Conservation (phyloP, 2,329 filamentous ascomycete genomes). For the Colletotrichum karsti region DNA sequence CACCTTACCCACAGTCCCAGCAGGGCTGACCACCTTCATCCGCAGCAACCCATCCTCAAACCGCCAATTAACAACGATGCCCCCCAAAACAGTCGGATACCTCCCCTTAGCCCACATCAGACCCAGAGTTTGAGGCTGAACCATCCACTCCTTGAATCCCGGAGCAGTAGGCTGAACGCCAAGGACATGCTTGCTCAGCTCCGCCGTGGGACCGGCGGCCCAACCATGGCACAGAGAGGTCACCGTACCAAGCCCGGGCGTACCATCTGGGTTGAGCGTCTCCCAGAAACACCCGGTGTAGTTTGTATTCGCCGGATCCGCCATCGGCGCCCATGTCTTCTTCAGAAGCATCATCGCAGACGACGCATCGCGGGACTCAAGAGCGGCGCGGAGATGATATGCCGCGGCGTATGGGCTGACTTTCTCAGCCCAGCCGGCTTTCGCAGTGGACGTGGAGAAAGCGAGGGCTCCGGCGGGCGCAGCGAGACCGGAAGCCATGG, state of each 20-base stretch:
- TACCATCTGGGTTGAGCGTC: constrained; percentile 33
- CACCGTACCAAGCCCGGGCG: constrained; percentile 33
- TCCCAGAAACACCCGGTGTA: constrained; percentile 42
- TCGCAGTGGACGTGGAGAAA: constrained; percentile 28
- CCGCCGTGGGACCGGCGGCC: constrained; percentile 41
- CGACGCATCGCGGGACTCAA: constrained; percentile 26
- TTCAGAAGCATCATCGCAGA: constrained; percentile 29
- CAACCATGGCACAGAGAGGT: constrained; percentile 45
- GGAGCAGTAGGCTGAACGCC: constrained; percentile 33
- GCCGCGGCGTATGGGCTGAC: constrained; percentile 38
- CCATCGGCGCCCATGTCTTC: constrained; percentile 38
- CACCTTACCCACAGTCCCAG: neutral
- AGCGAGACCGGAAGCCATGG: constrained; percentile 1
- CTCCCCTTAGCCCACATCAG: constrained; percentile 28
- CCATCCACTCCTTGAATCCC: constrained; percentile 32
- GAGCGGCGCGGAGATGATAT: constrained; percentile 40
- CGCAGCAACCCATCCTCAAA: constrained; percentile 8
- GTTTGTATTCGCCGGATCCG: constrained; percentile 32
- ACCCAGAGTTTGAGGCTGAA: constrained; percentile 32
- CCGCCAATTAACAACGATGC: constrained; percentile 6
- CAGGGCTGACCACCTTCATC: constrained; percentile 14
- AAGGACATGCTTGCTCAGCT: constrained; percentile 34
- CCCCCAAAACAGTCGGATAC: neutral
- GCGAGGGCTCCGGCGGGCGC: constrained; percentile 3
- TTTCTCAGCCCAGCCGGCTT: constrained; percentile 28